A percentile compares a stretch with the other conserved stretches of the same genome.
phyloP scores from a whole-genome alignment of 768 basidiomycete species.

The Candolleomyces eurysporus region DNA sequence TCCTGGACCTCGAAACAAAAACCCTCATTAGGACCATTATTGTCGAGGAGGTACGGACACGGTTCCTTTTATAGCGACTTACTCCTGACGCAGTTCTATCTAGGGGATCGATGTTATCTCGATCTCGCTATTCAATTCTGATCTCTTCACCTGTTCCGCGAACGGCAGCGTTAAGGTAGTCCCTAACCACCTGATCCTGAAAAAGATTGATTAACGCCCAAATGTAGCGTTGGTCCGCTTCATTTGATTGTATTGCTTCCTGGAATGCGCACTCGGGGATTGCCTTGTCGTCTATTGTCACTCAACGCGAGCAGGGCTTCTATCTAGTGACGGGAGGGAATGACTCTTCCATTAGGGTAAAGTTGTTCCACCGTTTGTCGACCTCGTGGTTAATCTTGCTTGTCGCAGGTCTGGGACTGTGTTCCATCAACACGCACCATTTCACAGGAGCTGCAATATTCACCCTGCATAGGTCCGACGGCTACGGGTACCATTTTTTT shows the following conservation, averaged over 20 bases:
- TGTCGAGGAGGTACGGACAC: slow-evolving; percentile 64
- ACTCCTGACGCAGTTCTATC: not conserved
- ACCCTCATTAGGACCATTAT: slow-evolving; percentile 85
- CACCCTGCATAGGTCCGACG: slow-evolving; percentile 6
- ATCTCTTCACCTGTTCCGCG: slow-evolving; percentile 65
- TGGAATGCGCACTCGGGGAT: slow-evolving; percentile 85
- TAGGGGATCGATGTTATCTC: slow-evolving; percentile 82
- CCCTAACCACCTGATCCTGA: not conserved
- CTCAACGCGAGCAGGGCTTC: slow-evolving; percentile 25
- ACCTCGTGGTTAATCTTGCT: too few species aligned
- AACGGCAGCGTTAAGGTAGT: slow-evolving; percentile 69
- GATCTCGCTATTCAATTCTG: slow-evolving; percentile 65
- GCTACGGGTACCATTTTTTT: not conserved
- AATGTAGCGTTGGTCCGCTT: slow-evolving; percentile 71
- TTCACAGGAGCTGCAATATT: slow-evolving; percentile 8
- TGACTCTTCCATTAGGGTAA: slow-evolving; percentile 81
- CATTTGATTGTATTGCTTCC: slow-evolving; percentile 81
- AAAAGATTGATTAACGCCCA: not conserved
- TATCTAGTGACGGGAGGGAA: slow-evolving; percentile 77
- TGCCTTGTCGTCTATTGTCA: slow-evolving; percentile 74
- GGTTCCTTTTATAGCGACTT: not conserved
- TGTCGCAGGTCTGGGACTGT: slow-evolving; percentile 54
- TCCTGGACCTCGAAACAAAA: slow-evolving; percentile 88
- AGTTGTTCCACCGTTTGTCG: not conserved
- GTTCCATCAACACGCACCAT: slow-evolving; percentile 27